Evolutionary conservation across 768 basidiomycete species (phyloP), one percentile per base, ranked within the genome.

Genomic region (Pleurotus pulmonarius): DNA sequence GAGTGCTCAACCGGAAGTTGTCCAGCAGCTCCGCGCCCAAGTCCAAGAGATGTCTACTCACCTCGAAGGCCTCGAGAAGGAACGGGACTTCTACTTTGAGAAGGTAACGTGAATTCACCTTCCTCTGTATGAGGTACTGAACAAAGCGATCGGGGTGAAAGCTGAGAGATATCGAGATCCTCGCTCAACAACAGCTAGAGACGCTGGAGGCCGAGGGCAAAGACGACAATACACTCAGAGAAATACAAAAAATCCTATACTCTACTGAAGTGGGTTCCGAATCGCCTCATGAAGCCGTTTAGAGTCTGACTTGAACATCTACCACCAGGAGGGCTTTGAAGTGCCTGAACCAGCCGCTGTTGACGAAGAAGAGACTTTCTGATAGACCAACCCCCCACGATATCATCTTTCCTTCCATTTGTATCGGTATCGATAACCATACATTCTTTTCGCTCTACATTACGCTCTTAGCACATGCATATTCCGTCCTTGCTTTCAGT

Each of bases 11-110:
- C 78, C 86, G 8, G 90, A 90, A 61, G 80, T 83, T 25, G 67
- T 94, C 5, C 77, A 84, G 59, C 77, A 77, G 41, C 73, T 96
- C 56, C 90, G 89, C 60, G 72, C 75, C 0, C 92, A 98, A 70
- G 75, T 97, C 55, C 80, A 83, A 60, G 97, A 98, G 60, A 78
- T 97, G 76, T 83, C 83, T 37, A 69, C 76, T 0, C 89, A 92
- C 65, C 75, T 97, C 61, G 94, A 95, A 67, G 91, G 92, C 1
- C 75, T 98, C 39, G 94, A 98, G 78, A 98, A 94, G 77, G 97
- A 99, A 73, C 77, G 95, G 46, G 95, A 98, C 70, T 98, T 99
- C 71, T 99, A 99, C 73, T 99, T 98, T 71, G 87, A 90, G 65
- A 99, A 98, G 84, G 95, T 96, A 62, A 46, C 79, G 64, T 25